A percentile compares a stretch with the other conserved stretches of the same genome.
Conservation (phyloP, 2,329 filamentous ascomycete genomes). For the Fusarium sp. region DNA sequence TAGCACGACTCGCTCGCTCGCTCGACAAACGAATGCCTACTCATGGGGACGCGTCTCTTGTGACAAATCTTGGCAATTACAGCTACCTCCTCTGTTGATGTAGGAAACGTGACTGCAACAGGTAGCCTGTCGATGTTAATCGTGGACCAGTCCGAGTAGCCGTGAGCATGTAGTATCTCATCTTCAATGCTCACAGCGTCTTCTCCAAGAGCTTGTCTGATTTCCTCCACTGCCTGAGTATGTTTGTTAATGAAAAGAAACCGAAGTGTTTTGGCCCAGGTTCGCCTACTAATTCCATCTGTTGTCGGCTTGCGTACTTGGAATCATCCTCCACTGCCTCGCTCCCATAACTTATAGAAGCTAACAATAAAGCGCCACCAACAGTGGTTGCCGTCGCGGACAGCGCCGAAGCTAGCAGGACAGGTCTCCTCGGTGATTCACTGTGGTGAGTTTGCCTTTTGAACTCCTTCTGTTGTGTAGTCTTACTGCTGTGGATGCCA, state of each 20-base stretch:
- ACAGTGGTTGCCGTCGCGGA: background rate
- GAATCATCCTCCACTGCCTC: accelerated
- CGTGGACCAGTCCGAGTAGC: slow-evolving; percentile 75
- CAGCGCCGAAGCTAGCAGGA: background rate
- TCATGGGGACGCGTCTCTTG: slow-evolving; percentile 83
- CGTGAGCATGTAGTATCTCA: slow-evolving; percentile 71
- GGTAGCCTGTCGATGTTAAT: slow-evolving; percentile 70
- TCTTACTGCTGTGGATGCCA: background rate
- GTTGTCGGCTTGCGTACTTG: background rate
- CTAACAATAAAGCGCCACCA: background rate
- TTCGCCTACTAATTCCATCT: background rate
- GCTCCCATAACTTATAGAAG: background rate
- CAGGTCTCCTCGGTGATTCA: background rate
- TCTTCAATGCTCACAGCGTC: slow-evolving; percentile 71
- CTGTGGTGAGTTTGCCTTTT: accelerated
- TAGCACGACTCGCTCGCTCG: accelerated
- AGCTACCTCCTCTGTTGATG: slow-evolving; percentile 69
- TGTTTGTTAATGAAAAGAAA: too few species aligned
- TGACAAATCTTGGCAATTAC: slow-evolving; percentile 74
- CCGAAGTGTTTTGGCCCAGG: too few species aligned
- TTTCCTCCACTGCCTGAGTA: slow-evolving; percentile 65
- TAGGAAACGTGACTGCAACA: slow-evolving; percentile 73
- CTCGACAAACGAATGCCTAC: background rate
- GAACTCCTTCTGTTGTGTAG: accelerated
- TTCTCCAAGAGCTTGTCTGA: slow-evolving; percentile 60